Conservation (phyloP, 2,329 filamentous ascomycete genomes). For the Colletotrichum eleusines region DNA sequence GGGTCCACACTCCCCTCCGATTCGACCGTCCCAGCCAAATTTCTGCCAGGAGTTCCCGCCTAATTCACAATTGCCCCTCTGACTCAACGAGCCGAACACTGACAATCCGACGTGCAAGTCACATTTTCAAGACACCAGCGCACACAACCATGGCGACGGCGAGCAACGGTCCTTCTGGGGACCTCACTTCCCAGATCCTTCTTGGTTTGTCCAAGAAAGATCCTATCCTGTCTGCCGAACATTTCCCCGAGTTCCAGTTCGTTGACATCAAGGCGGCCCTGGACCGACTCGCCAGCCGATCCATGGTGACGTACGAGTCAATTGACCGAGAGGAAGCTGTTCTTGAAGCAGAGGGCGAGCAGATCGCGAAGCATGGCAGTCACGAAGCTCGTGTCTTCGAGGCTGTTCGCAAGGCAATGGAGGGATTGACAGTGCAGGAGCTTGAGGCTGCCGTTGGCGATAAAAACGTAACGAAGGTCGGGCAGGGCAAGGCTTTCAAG, state of each 20-base stretch:
- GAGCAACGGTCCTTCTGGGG: constrained; percentile 56
- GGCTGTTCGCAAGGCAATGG: constrained; percentile 76
- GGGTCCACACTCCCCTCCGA: constrained; percentile 41
- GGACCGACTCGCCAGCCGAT: constrained; percentile 85
- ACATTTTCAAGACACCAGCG: constrained; percentile 17
- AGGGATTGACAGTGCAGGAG: constrained; percentile 84
- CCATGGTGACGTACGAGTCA: constrained; percentile 89
- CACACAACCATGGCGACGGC: constrained; percentile 57
- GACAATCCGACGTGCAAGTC: constrained; percentile 25
- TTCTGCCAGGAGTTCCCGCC: constrained; percentile 40
- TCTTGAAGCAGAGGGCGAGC: constrained; percentile 80
- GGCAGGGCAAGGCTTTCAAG: constrained; percentile 95
- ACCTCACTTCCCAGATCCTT: constrained; percentile 75
- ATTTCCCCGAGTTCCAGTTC: constrained; percentile 75
- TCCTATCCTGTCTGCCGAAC: constrained; percentile 75
- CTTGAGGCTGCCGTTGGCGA: constrained; percentile 77
- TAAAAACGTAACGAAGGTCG: constrained; percentile 81
- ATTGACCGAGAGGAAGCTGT: constrained; percentile 82
- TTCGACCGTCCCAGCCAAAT: constrained; percentile 32
- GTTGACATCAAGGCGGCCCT: constrained; percentile 85
- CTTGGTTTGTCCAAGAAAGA: constrained; percentile 73
- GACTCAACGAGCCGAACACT: constrained; percentile 38
- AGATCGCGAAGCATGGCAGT: constrained; percentile 80
- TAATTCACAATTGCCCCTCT: constrained; percentile 33
- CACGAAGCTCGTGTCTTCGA: constrained; percentile 88